Evolutionary conservation across 176 grass and related monocot genomes (phyloP), one percentile per base, ranked within the genome.

Genomic region (Triticum timopheevii): DNA sequence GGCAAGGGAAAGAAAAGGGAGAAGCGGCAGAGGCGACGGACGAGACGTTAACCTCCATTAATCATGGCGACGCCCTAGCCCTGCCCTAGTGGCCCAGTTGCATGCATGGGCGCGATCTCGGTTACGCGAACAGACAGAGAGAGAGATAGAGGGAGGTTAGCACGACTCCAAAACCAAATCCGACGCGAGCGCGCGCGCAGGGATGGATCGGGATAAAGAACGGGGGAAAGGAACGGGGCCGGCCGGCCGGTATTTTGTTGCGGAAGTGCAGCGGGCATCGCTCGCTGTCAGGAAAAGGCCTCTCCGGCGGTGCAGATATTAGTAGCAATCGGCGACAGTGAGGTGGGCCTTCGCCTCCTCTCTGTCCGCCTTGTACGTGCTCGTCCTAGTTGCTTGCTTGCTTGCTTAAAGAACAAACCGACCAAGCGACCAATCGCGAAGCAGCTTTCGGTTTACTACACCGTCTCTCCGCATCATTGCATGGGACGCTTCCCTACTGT

Each of bases 11-110:
- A 54, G 50, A 54, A 54, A 19, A 54, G 50, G 6, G 16, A 54
- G 50, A 54, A 54, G 16, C 5, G 5, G 15, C 50, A 17, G 45
- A 10, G 52, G 39, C 17, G 2, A 19, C 33, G 31, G 73, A 16
- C 30, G 73, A 66, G 78, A 86, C 61, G 83, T 85, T 90, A 77
- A 69, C 87, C 15, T 85, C 83, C 82, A 78, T 52, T 45, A 28
- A 82, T 86, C 44, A 74, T 69, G 69, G 83, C 66, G 58, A 23
- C 6, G 59, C 52, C 36, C 12, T 19, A 4, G 36, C 50, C 1
- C 35, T 22, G 38, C 38, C 59, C 3, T 77, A 69, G 86, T 83
- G 86, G 69, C 28, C 34, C 1, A 28, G 15, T 23, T 78, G 84
- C 73, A 87, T 78, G 84, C 73, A 87, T 79, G 89, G 31, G 34